Conservation (phyloP, 805 yeast genomes). For the Cyberlindnera samutprakarnensis region DNA sequence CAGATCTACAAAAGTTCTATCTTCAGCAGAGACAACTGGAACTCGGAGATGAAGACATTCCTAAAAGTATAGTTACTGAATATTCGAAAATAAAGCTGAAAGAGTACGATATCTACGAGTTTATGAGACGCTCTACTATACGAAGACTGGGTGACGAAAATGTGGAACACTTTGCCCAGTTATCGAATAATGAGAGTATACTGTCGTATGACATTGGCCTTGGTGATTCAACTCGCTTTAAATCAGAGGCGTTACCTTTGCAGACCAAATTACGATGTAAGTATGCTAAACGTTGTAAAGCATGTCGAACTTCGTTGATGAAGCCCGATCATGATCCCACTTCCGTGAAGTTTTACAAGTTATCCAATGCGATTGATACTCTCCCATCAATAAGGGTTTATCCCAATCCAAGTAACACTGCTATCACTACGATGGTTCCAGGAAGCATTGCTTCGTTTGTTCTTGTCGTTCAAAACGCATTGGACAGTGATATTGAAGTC, state of each 20-base stretch:
- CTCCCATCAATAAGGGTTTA: constrained; percentile 13
- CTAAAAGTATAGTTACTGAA: constrained; percentile 9
- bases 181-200: neutral
- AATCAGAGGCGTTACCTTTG: constrained; percentile 7
- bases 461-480: constrained; percentile 14
- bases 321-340: constrained; percentile 21
- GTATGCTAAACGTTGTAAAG: constrained; percentile 20
- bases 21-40: constrained; percentile 10
- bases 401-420: constrained; percentile 2
- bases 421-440: neutral
- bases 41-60: constrained; percentile 8
- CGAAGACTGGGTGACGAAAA: constrained; percentile 2
- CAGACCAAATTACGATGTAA: constrained; percentile 17
- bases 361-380: constrained; percentile 21
- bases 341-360: constrained; percentile 21
- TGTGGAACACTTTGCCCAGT: neutral
- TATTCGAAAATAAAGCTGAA: constrained; percentile 12
- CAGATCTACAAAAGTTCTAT: constrained; percentile 15
- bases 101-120: constrained; percentile 9
- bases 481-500: constrained; percentile 5
- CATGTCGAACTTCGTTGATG: constrained; percentile 21
- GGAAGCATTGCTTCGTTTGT: constrained; percentile 2
- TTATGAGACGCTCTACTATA: constrained; percentile 8
- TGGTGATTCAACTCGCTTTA: constrained; percentile 1
- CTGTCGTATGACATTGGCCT: constrained; percentile 4